Evolutionary conservation across 2,329 filamentous ascomycete genomes (phyloP), one percentile per base, ranked within the genome.

Genomic region (Aspergillaceae sp.): DNA sequence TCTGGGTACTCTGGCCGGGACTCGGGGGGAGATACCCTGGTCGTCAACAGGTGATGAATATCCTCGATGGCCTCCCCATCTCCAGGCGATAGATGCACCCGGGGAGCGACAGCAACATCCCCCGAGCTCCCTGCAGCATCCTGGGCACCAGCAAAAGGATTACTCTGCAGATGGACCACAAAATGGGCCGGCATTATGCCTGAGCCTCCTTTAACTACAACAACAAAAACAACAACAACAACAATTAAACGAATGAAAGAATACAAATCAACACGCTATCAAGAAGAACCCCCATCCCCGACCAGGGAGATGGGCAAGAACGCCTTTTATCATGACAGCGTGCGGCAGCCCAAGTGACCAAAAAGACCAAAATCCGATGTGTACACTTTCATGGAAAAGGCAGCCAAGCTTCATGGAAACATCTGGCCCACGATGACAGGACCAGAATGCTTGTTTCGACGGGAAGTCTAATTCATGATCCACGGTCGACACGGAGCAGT

Each of bases 51-150:
- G 5, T 51, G 58, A 50, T 64, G 62, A 27, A 65, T 61, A 19
- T 61, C 48, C 5, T 56, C 61, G 42, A 65, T 56, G 7, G 53
- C 57, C 48, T 60, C 50, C 41, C 62, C 62, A 40, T 65, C 61
- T 29, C 53, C 56, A 37, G 56, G 47, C 1, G 55, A 60, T 27
- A 60, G 53, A 38, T 60, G 51, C n/a, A 65, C 62, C 7, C 56
- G 56, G 19, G 55, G 36, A 26, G 36, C 11, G 37, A 29, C 51
- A 46, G 47, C 49, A 40, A 34, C 47, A 42, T 42, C 50, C 8
- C 29, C 45, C 19, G 28, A 48, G 41, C 37, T 43, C 34, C 48
- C 42, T n/a, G 40, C 19, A 19, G 19, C 48, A 41, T 55, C 58
- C 37, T 52, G 49, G 7, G 51, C 47, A 7, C 54, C 48, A 33